Conservation (phyloP, 192 early-diverging fungal species). For the Cetraspora pellucida region DNA sequence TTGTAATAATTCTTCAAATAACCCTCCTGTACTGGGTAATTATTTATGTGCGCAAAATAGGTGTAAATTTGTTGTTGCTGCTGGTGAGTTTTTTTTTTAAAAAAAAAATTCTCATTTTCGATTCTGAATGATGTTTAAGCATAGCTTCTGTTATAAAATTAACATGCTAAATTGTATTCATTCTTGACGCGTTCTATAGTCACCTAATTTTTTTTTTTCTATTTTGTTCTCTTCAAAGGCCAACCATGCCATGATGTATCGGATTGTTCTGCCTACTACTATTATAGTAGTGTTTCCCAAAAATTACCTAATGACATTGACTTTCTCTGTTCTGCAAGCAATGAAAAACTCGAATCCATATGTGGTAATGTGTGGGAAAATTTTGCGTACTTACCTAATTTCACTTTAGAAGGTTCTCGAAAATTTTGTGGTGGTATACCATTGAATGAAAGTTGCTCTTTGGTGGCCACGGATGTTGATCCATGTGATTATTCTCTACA, state of each 20-base stretch:
- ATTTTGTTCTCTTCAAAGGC: slow-evolving; percentile 27
- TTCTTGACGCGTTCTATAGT: too few relatives aligned
- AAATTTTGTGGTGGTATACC: slow-evolving; percentile 60
- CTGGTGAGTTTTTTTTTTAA: slow-evolving; percentile 42
- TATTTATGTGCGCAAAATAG: slow-evolving; percentile 12
- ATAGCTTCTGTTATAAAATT: too few relatives aligned
- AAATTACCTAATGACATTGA: slow-evolving; percentile 37
- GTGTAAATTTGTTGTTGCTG: slow-evolving; percentile 62
- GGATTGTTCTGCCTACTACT: slow-evolving; percentile 60
- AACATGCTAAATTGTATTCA: too few relatives aligned
- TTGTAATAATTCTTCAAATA: neutral
- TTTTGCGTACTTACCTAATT: too few relatives aligned
- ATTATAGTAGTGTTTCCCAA: slow-evolving; percentile 35
- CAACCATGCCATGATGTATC: slow-evolving; percentile 51
- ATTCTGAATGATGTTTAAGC: too few relatives aligned
- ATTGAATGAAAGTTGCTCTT: slow-evolving; percentile 44
- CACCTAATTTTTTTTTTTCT: too few relatives aligned
- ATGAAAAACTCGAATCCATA: slow-evolving; percentile 62
- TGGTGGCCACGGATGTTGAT: slow-evolving; percentile 53
- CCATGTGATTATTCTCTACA: slow-evolving; percentile 40
- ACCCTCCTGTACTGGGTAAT: neutral
- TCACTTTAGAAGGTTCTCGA: slow-evolving; percentile 43
- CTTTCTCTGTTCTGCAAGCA: slow-evolving; percentile 50
- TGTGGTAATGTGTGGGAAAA: slow-evolving; percentile 66
- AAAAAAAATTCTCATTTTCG: slow-evolving; percentile 12